phyloP scores from a whole-genome alignment of 78 protist genomes.

The Dictyostelium firmibasis region DNA sequence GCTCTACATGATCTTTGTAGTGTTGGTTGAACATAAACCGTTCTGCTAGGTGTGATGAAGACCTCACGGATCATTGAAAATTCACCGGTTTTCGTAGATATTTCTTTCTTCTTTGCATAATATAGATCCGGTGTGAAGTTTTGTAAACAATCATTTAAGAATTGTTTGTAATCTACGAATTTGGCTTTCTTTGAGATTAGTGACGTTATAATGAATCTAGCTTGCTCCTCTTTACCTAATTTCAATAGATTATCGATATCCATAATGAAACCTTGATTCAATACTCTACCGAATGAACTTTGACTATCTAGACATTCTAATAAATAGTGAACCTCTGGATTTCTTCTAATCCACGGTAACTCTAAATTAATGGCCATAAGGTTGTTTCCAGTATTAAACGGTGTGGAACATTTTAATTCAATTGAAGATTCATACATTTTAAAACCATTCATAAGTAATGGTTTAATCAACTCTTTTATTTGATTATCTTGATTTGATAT shows the following conservation, averaged over 20 bases:
- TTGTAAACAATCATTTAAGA: background rate
- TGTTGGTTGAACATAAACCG: background rate
- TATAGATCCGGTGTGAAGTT: background rate
- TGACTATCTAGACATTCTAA: background rate
- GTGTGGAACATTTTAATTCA: background rate
- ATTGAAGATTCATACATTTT: background rate
- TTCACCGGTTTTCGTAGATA: background rate
- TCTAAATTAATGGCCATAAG: background rate
- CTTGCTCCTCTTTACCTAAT: background rate
- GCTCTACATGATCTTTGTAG: background rate
- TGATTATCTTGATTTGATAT: background rate
- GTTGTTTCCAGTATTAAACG: no score
- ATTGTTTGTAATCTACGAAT: background rate
- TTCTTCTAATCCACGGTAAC: background rate
- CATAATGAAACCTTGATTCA: background rate
- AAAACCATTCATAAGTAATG: background rate
- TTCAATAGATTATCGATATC: background rate
- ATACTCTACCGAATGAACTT: background rate
- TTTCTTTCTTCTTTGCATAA: background rate
- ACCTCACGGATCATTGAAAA: background rate
- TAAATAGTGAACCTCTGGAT: background rate
- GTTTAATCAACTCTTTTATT: background rate
- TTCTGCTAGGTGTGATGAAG: slow-evolving; percentile 28
- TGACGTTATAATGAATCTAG: background rate
- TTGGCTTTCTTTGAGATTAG: background rate